Base-by-base conservation (phyloP, 2,329 filamentous ascomycete species). In the Nothomitra cinnamomea region DNA sequence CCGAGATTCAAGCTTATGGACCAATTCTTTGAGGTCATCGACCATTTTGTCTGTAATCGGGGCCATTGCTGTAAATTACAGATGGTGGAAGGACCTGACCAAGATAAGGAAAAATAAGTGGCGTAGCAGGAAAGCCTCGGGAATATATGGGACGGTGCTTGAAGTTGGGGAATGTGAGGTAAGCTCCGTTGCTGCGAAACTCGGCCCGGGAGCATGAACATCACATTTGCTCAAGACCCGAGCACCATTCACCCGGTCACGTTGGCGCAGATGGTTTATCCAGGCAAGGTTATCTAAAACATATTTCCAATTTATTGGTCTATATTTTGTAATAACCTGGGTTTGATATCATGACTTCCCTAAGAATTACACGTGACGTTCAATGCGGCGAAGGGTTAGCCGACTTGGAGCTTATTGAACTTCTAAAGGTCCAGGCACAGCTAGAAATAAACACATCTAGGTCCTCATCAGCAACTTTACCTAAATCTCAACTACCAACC, bases 1-100 rank as follows among this genome's bases (percentile, higher is more conserved):
- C 65, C 90, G 84, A 66, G 79, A 74, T 72, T 96, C 88, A 62
- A 98, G 83, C 71, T 80, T 79, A 67, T 79, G 75, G 67, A 96
- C 82, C 65, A 88, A 79, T 72, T 83, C 79, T 73, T 89, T 88
- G 65, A 96, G 80, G 71, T 83, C 78, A 69, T 88, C 81, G 66
- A 94, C 80, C 59, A 71, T 69, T 67, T 88, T 80, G 66, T 92
- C 85, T 67, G 85, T 83, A 70, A 90, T 82, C 67, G 86, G 85
- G 70, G 87, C 85, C 89, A 95, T 95, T 76, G 45, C 25, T 70
- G 68, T 66, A 51, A 52, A 56, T 52, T 54, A 53, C 52, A 53
- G 53, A 54, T 52, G 51, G 28, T 58, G 58, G 45, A 40, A 53
- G 58, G 53, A 60, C 60, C 59, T 57, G 62, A 61, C 60, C 59